Evolutionary conservation across 352 stramenopile genomes (phyloP).

Genomic region (Globisporangium barbulae): DNA sequence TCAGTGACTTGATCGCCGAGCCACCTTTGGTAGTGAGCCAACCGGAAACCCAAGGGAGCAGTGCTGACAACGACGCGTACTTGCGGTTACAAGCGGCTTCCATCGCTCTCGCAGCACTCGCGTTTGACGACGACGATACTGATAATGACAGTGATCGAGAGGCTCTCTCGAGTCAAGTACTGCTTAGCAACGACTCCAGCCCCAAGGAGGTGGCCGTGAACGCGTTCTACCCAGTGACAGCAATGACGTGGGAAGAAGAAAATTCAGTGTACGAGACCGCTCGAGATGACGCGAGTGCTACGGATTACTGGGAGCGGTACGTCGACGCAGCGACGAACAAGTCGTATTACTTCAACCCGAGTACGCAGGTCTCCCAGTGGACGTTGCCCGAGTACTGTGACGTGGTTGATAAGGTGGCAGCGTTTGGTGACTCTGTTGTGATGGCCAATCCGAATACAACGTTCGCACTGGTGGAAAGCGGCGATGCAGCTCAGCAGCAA

Average conservation of each 20-base stretch:
- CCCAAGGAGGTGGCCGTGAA: neutral
- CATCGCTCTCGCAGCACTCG: slow-evolving; percentile 16
- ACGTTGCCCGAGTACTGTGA: slow-evolving; percentile 19
- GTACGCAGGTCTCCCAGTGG: slow-evolving; percentile 40
- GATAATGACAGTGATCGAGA: neutral
- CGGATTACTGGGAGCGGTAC: slow-evolving; percentile 44
- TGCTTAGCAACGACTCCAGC: too few relatives aligned
- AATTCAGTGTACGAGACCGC: too few relatives aligned
- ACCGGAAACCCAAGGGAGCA: neutral
- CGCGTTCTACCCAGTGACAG: neutral
- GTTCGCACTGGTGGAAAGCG: neutral
- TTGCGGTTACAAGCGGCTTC: slow-evolving; percentile 5
- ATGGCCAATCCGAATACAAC: neutral
- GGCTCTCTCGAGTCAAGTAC: too few relatives aligned
- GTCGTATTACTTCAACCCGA: slow-evolving; percentile 51
- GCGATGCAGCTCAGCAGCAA: neutral
- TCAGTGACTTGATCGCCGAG: neutral
- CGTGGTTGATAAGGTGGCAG: slow-evolving; percentile 7
- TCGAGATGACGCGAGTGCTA: neutral
- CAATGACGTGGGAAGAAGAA: neutral
- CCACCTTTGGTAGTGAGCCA: neutral
- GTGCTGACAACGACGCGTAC: neutral
- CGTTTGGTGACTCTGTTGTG: too few relatives aligned
- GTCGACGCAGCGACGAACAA: slow-evolving; percentile 44
- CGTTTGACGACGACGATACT: slow-evolving; percentile 13